These are phyloP conservation scores for Cucumis sativus DNA, from an alignment of 306 rosid species.

Conservation along the genomic window Cucumber_9930_V3 NC_026655.2:2204501-2205000, in stretches of 20 bases:
- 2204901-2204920: neutral
- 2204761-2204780: neutral
- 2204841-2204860: conserved; percentile 58
- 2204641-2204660: neutral
- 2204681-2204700: neutral
- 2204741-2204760: neutral
- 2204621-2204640: neutral
- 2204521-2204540: neutral
- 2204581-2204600: neutral
- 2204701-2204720: neutral
- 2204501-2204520: neutral
- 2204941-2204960: neutral
- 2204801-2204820: neutral
- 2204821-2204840: conserved; percentile 27
- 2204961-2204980: neutral
- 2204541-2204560: neutral
- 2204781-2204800: neutral
- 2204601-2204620: conserved; percentile 2
- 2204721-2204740: neutral
- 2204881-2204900: conserved; percentile 54
- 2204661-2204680: neutral
- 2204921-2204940: neutral
- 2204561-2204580: neutral
- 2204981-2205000: neutral
- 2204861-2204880: conserved; percentile 81